A percentile compares a stretch with the other conserved stretches of the same genome.
Evolutionary conservation across 129 eudicot genomes (phyloP).

Genomic region (Chrysanthemum lavandulifolium): DNA sequence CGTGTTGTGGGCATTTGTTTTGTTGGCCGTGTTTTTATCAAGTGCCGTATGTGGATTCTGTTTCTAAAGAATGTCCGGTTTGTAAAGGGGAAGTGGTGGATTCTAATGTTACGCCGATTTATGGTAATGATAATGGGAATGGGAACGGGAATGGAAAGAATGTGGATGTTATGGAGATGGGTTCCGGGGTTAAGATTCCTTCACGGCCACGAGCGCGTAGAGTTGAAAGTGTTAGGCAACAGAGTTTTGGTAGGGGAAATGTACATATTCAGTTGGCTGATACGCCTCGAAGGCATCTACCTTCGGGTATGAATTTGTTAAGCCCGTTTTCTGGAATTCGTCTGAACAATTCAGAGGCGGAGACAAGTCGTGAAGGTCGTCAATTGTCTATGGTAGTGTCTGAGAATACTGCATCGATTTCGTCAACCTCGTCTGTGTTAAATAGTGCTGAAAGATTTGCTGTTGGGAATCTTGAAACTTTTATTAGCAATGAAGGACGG

Average conservation of each 20-base stretch:
- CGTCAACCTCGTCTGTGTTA: neutral
- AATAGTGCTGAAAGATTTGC: neutral
- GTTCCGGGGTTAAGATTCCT: slow-evolving; percentile 40
- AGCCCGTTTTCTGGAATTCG: neutral
- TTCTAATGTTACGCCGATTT: slow-evolving; percentile 49
- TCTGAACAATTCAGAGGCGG: slow-evolving; percentile 4
- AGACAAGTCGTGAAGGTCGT: slow-evolving; percentile 29
- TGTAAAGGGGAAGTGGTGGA: slow-evolving; percentile 63
- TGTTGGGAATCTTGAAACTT: slow-evolving; percentile 37
- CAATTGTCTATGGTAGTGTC: slow-evolving; percentile 20
- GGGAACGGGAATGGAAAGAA: slow-evolving; percentile 29
- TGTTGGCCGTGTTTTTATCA: slow-evolving; percentile 63
- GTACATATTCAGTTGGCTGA: slow-evolving; percentile 53
- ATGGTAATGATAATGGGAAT: slow-evolving; percentile 40
- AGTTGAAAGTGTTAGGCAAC: slow-evolving; percentile 49
- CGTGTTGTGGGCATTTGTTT: slow-evolving; percentile 70
- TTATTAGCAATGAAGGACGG: neutral
- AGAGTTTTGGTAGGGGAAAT: slow-evolving; percentile 22
- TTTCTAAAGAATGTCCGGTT: slow-evolving; percentile 58
- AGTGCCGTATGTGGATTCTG: slow-evolving; percentile 38
- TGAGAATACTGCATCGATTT: neutral
- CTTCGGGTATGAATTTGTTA: slow-evolving; percentile 13
- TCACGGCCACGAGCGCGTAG: slow-evolving; percentile 56
- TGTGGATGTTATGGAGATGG: slow-evolving; percentile 17
- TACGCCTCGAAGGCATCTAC: slow-evolving; percentile 41